phyloP scores from a whole-genome alignment of 208 protist genomes.

The Tritrichomonas foetus region DNA sequence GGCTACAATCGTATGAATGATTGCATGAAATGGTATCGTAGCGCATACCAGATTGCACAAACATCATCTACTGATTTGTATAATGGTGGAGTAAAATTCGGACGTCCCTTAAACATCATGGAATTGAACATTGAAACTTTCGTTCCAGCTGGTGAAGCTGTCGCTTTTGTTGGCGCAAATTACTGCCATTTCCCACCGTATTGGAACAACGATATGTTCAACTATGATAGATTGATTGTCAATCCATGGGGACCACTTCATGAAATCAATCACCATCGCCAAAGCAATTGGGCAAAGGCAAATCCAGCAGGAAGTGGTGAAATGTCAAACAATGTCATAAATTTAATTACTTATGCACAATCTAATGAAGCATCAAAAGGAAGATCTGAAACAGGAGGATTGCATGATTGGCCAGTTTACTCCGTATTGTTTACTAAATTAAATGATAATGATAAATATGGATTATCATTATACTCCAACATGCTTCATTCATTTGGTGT shows the following conservation, averaged over 20 bases:
- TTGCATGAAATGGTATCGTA: neutral
- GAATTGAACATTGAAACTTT: neutral
- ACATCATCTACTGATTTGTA: neutral
- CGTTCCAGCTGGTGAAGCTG: neutral
- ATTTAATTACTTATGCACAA: neutral
- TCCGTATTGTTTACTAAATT: neutral
- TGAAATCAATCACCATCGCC: neutral
- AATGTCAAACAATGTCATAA: neutral
- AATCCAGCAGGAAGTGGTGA: neutral
- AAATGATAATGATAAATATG: neutral
- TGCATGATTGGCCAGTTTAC: neutral
- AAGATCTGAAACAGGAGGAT: neutral
- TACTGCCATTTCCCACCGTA: neutral
- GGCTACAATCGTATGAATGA: neutral
- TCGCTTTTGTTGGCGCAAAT: neutral
- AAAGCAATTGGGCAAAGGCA: neutral
- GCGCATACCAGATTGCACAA: neutral
- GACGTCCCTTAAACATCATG: neutral
- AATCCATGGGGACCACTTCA: neutral
- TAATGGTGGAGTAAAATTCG: neutral
- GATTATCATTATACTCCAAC: neutral
- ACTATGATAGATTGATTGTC: too few relatives aligned
- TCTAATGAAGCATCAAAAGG: too few relatives aligned
- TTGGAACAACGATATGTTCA: neutral
- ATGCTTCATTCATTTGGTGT: neutral